A percentile compares a stretch with the other conserved stretches of the same genome.
These are phyloP conservation scores for Cynara cardunculus DNA, from an alignment of 129 eudicot species.

Conservation along the genomic window DNA sequence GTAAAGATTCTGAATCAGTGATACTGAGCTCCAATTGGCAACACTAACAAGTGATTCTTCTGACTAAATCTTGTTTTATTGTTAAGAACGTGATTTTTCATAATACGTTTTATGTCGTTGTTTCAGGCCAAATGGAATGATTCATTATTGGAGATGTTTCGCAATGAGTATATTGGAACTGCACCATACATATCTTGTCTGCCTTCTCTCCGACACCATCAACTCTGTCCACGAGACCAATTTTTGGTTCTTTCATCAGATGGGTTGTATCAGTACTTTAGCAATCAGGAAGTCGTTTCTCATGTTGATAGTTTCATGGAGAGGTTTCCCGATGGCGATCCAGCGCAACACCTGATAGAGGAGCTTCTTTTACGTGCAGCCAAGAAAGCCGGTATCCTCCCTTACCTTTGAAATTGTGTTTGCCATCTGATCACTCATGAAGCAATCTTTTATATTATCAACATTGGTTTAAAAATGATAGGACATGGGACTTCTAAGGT, in stretches of 20 bases:
- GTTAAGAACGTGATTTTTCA: neutral
- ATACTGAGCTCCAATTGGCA: neutral
- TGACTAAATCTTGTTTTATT: neutral
- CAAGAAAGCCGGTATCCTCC: conserved; percentile 75
- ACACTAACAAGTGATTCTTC: no score
- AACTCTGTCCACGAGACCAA: conserved; percentile 65
- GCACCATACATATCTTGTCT: conserved; percentile 79
- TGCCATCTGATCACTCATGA: neutral
- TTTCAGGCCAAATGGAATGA: conserved; percentile 86
- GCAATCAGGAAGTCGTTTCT: conserved; percentile 91
- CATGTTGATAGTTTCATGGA: conserved; percentile 72
- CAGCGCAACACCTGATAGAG: conserved; percentile 93
- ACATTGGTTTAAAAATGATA: neutral
- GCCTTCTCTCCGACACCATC: conserved; percentile 87
- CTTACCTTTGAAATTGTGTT: neutral
- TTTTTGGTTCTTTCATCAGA: conserved; percentile 91
- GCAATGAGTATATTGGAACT: conserved; percentile 83
- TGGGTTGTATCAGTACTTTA: conserved; percentile 89
- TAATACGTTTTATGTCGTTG: neutral
- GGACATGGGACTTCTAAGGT: neutral
- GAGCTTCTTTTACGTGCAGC: conserved; percentile 95
- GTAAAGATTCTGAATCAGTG: neutral
- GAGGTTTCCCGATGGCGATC: conserved; percentile 92
- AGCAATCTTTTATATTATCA: neutral
- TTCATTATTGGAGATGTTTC: conserved; percentile 76